These are phyloP conservation scores for Pascua guehoae DNA, from an alignment of 1,284 basidiomycete genomes.

Conservation along the genomic window DNA sequence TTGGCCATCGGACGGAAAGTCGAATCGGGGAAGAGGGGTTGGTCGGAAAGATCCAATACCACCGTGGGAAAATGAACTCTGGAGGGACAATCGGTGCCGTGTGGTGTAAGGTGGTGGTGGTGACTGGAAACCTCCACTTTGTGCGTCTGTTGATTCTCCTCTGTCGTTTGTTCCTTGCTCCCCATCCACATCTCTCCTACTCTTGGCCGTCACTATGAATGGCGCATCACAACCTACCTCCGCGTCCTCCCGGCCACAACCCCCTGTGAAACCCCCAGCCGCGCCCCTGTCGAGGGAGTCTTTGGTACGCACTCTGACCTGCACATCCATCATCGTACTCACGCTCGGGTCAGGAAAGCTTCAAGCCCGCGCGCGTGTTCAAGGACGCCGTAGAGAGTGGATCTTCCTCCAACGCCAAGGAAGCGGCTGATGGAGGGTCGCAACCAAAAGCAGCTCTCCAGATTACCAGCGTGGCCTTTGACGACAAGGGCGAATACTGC, in stretches of 20 bases:
- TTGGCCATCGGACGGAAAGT: too few relatives aligned
- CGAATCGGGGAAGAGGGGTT: too few relatives aligned
- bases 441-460: slow-evolving; percentile 10
- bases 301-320: background rate
- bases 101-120: too few relatives aligned
- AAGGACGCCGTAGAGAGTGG: slow-evolving; percentile 65
- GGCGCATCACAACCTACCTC: background rate
- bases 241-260: background rate
- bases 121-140: too few relatives aligned
- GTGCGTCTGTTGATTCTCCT: too few relatives aligned
- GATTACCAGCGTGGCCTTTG: slow-evolving; percentile 84
- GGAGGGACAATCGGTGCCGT: too few relatives aligned
- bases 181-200: background rate
- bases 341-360: background rate
- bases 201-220: background rate
- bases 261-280: background rate
- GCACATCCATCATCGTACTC: background rate
- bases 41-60: too few relatives aligned
- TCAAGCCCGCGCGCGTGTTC: slow-evolving; percentile 76
- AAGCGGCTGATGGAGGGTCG: slow-evolving; percentile 46
- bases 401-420: slow-evolving; percentile 15
- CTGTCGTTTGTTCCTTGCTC: too few relatives aligned
- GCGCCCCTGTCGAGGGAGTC: background rate
- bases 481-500: slow-evolving; percentile 80
- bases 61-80: too few relatives aligned